Percentiles rank a stretch among this genome's conserved stretches.
Conservation (phyloP, 2,329 filamentous ascomycete genomes). For the Parasarocladium wereldwijsianum region DNA sequence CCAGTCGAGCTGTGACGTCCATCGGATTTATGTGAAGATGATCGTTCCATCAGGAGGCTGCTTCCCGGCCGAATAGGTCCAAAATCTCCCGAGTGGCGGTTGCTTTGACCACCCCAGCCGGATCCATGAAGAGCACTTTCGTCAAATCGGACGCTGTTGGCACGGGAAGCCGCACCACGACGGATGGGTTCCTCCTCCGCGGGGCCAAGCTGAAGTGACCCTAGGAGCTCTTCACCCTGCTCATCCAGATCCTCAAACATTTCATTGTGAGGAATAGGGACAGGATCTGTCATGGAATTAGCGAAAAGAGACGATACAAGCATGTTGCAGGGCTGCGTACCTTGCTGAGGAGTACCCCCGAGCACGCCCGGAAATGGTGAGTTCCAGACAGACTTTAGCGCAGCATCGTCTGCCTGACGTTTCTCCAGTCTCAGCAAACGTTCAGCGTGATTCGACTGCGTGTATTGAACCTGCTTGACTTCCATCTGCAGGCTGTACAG, state of each 20-base stretch:
- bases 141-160: constrained; percentile 95
- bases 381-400: constrained; percentile 77
- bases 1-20: constrained; percentile 89
- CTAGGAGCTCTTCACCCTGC: constrained; percentile 64
- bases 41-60: constrained; percentile 79
- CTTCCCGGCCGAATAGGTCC: constrained; percentile 63
- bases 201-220: constrained; percentile 65
- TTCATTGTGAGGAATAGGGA: constrained; percentile 64
- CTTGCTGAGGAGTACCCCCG: constrained; percentile 73
- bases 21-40: constrained; percentile 89
- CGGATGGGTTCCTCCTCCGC: constrained; percentile 75
- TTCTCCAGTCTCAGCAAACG: constrained; percentile 48
- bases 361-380: constrained; percentile 83
- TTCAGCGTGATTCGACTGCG: constrained; percentile 48
- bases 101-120: constrained; percentile 64
- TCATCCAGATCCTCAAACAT: constrained; percentile 86
- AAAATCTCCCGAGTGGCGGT: constrained; percentile 72
- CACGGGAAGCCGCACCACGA: constrained; percentile 74
- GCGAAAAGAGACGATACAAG: constrained; percentile 8
- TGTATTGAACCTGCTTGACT: constrained; percentile 50
- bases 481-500: constrained; percentile 57
- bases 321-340: constrained; percentile 33
- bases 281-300: constrained; percentile 26
- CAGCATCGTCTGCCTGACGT: constrained; percentile 51
- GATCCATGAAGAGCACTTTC: constrained; percentile 85